A percentile compares a stretch with the other conserved stretches of the same genome.
These are phyloP conservation scores for Juncus effusus DNA, from an alignment of 176 grass and related monocot genomes.

Conservation along the genomic window DNA sequence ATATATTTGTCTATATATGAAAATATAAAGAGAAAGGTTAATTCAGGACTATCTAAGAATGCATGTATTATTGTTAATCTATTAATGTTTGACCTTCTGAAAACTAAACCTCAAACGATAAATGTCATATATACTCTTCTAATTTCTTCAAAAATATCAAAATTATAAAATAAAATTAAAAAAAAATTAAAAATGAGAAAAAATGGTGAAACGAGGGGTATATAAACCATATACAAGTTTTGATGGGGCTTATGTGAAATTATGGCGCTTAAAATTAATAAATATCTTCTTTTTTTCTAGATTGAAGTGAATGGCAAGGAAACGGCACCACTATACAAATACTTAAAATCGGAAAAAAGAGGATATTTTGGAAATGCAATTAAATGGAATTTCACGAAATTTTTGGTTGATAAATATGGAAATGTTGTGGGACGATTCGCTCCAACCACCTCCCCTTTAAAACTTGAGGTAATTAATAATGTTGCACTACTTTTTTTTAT, in stretches of 20 bases:
- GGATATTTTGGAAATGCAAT: slow-evolving; percentile 49
- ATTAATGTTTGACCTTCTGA: too few relatives aligned
- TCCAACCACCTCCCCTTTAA: slow-evolving; percentile 40
- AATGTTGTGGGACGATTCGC: slow-evolving; percentile 45
- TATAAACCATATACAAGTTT: neutral
- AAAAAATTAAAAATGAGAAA: neutral
- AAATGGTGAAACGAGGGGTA: neutral
- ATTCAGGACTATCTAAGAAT: too few relatives aligned
- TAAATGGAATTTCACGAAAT: slow-evolving; percentile 74
- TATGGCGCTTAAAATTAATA: neutral
- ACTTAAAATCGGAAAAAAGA: slow-evolving; percentile 47
- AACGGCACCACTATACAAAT: slow-evolving; percentile 45
- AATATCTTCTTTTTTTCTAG: slow-evolving; percentile 17
- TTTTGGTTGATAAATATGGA: slow-evolving; percentile 53
- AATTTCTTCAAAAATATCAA: neutral
- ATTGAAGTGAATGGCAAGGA: slow-evolving; percentile 56
- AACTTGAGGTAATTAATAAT: slow-evolving; percentile 38
- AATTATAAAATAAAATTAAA: neutral
- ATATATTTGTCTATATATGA: too few relatives aligned
- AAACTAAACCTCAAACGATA: neutral
- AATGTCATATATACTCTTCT: neutral
- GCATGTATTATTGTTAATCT: too few relatives aligned
- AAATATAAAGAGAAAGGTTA: too few relatives aligned
- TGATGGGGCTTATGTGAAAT: neutral
- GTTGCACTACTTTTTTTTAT: too few relatives aligned